Conservation (phyloP, 805 yeast genomes). For the Nakazawaea populi region DNA sequence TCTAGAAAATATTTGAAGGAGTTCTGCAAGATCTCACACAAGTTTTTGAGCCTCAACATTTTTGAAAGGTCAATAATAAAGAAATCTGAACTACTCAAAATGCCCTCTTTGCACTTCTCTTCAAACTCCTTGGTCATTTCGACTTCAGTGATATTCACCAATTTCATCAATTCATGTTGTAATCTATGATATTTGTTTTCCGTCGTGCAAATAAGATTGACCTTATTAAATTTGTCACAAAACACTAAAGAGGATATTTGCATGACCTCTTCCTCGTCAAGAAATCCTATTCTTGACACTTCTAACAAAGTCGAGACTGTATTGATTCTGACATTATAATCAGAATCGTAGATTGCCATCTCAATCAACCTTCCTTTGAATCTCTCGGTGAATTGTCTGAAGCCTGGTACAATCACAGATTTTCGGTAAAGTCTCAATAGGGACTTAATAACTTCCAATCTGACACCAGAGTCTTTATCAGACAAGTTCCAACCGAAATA, state of each 20-base stretch:
- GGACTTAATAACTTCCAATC: constrained; percentile 57
- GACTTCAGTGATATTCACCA: constrained; percentile 38
- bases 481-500: constrained; percentile 82
- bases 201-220: constrained; percentile 3
- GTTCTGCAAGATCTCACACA: constrained; percentile 24
- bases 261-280: constrained; percentile 54
- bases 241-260: constrained; percentile 38
- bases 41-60: constrained; percentile 21
- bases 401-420: constrained; percentile 46
- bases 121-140: constrained; percentile 31
- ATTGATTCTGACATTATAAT: constrained; percentile 44
- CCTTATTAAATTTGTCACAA: constrained; percentile 21
- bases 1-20: constrained; percentile 20
- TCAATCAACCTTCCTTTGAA: constrained; percentile 61
- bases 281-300: constrained; percentile 52
- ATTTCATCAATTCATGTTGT: constrained; percentile 45
- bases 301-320: constrained; percentile 50
- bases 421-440: constrained; percentile 38
- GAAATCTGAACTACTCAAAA: constrained; percentile 19
- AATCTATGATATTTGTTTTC: constrained; percentile 21
- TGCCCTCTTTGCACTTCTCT: constrained; percentile 27
- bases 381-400: constrained; percentile 74
- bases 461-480: constrained; percentile 57
- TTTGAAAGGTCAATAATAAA: constrained; percentile 22
- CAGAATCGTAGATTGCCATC: constrained; percentile 53